Evolutionary conservation across 2,329 filamentous ascomycete genomes (phyloP), one percentile per base, ranked within the genome.

Genomic region (Apiospora hydei): DNA sequence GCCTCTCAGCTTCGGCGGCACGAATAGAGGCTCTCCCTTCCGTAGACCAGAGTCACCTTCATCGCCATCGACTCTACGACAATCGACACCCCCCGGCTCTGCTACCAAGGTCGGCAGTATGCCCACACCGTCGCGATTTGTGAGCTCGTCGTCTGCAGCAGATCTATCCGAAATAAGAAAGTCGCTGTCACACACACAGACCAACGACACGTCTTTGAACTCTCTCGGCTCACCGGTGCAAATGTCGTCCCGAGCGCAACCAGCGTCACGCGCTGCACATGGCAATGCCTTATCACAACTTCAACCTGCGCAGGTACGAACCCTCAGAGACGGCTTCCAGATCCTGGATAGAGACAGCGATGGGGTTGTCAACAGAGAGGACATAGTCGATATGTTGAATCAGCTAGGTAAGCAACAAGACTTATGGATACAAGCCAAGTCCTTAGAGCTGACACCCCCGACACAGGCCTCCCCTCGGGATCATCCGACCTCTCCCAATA

Each of bases 261-360:
- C 80, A 26, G 74, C 82, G 38, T 82, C 83, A 51, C 78, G 83
- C 7, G 78, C 85, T 53, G 81, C 81, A 4, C 82, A 84, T 70
- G 85, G 86, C 46, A 90, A 87, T 77, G 86, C 90, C 18, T 85
- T 95, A 64, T 91, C 92, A 3, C 92, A 93, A 78, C 84, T 98
- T 57, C 93, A 96, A 49, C 91, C 94, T 2, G 87, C 93, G 3
- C 94, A 98, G 77, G 90, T 98, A 47, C 91, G 95, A 78, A 94
- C 94, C 77, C 89, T 99, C 83, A 90, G 96, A 73, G 96, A 98
- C 80, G 94, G 93, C 0, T 99, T 98, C 82, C 94, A 97, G 82
- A 95, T 98, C 72, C 87, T 99, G 67, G 96, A 98, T 82, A 89
- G 94, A 73, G 92, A 96, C 82, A 95, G 94, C 78, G 94, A 96